A percentile compares a stretch with the other conserved stretches of the same genome.
phyloP scores from a whole-genome alignment of 2,329 filamentous ascomycete genomes.

The Calonectria pseudoreteaudii region DNA sequence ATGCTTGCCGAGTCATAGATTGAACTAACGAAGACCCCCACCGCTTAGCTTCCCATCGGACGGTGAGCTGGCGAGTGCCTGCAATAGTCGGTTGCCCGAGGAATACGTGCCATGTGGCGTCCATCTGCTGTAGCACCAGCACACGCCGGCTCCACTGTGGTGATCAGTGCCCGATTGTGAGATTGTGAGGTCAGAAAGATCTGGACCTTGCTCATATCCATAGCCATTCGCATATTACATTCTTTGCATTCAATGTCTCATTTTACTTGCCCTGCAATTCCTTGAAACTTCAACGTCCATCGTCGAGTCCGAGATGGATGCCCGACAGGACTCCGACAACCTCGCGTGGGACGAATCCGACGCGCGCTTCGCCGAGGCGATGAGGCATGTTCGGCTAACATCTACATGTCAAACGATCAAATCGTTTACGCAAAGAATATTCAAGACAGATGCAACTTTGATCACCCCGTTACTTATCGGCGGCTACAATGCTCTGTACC shows the following conservation, averaged over 20 bases:
- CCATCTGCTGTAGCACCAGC: no score
- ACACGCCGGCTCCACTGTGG: no score
- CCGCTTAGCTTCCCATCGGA: not conserved
- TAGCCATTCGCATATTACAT: not conserved
- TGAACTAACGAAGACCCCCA: not conserved
- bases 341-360: constrained; percentile 47
- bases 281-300: no score
- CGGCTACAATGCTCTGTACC: constrained; percentile 45
- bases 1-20: not conserved
- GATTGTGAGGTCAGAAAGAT: not conserved
- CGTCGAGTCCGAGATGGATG: constrained; percentile 28
- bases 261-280: not conserved
- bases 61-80: not conserved
- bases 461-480: constrained; percentile 40
- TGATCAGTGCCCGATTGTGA: not conserved
- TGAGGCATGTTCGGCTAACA: constrained; percentile 36
- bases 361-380: constrained; percentile 39
- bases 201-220: not conserved
- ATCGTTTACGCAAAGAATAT: constrained; percentile 30
- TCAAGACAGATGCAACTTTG: constrained; percentile 32
- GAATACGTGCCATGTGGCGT: no score
- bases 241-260: not conserved
- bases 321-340: constrained; percentile 45
- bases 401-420: constrained; percentile 35
- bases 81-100: no score